These are phyloP conservation scores for Bruguiera hainesii DNA, from an alignment of 441 rosid genomes.

Conservation along the genomic window DNA sequence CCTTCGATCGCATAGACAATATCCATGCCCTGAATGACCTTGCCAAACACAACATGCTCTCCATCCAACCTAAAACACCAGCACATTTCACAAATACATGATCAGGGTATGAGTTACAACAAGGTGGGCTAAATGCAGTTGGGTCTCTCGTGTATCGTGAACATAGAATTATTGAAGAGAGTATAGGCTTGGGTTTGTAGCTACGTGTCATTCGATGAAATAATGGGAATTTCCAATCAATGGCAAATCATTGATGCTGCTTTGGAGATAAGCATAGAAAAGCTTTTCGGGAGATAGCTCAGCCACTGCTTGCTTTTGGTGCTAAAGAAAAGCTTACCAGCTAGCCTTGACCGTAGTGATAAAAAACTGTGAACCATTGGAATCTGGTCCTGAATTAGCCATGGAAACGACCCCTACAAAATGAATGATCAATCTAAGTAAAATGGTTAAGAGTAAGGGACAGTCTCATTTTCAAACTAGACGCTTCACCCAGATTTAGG, in stretches of 20 bases:
- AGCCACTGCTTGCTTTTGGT: background rate
- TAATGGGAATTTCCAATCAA: no score
- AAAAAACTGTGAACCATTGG: constrained; percentile 93
- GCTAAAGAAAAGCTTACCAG: constrained; percentile 48
- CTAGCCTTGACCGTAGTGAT: constrained; percentile 85
- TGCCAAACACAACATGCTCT: constrained; percentile 91
- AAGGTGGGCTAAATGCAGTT: background rate
- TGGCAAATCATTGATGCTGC: no score
- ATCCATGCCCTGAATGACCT: constrained; percentile 94
- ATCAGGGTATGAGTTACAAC: background rate
- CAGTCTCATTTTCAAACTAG: background rate
- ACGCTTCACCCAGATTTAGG: background rate
- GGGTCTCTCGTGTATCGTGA: no score
- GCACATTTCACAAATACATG: background rate
- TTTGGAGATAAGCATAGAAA: no score
- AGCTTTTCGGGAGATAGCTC: no score
- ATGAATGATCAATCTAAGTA: background rate
- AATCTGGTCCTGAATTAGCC: constrained; percentile 87
- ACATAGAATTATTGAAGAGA: no score
- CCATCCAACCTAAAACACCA: constrained; percentile 73
- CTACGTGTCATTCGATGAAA: background rate
- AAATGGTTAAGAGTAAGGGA: background rate
- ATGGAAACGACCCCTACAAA: constrained; percentile 77
- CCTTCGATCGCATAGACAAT: constrained; percentile 83
- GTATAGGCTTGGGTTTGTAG: background rate